These are phyloP conservation scores for Daldinia sp. DNA, from an alignment of 2,329 filamentous ascomycete genomes.

Conservation along the genomic window DNA sequence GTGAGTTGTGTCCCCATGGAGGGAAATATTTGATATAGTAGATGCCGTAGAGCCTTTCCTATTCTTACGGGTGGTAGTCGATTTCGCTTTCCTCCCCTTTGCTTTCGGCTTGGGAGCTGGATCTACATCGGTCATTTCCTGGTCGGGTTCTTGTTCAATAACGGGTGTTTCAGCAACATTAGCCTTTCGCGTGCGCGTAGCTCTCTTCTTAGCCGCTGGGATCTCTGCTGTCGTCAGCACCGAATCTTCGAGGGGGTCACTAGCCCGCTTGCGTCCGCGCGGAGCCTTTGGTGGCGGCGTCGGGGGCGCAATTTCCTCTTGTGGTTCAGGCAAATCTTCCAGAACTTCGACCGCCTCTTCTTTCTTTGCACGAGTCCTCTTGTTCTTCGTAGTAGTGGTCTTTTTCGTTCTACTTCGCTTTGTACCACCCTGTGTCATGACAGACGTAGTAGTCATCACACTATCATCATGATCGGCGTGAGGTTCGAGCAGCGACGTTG, in stretches of 20 bases:
- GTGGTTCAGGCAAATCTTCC: slow-evolving; percentile 49
- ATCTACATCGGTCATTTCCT: slow-evolving; percentile 51
- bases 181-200: slow-evolving; percentile 60
- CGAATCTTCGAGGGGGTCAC: slow-evolving; percentile 64
- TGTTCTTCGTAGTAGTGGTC: slow-evolving; percentile 55
- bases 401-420: slow-evolving; percentile 65
- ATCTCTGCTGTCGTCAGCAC: slow-evolving; percentile 53
- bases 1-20: slow-evolving; percentile 49
- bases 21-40: slow-evolving; percentile 52
- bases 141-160: slow-evolving; percentile 50
- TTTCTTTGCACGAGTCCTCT: slow-evolving; percentile 61
- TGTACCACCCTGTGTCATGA: slow-evolving; percentile 62
- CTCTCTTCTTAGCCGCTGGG: slow-evolving; percentile 67
- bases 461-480: slow-evolving; percentile 65
- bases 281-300: slow-evolving; percentile 52
- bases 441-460: slow-evolving; percentile 66
- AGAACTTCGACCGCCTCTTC: slow-evolving; percentile 60
- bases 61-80: slow-evolving; percentile 52
- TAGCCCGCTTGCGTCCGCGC: slow-evolving; percentile 69
- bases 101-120: slow-evolving; percentile 45
- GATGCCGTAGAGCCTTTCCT: slow-evolving; percentile 62
- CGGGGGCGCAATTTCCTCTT: slow-evolving; percentile 43
- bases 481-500: slow-evolving; percentile 57
- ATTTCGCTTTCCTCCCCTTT: slow-evolving; percentile 55
- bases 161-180: slow-evolving; percentile 52